Percentiles rank a stretch among this genome's conserved stretches.
Conservation (phyloP, 495 filamentous ascomycete genomes). For the Penicillium pulvis region DNA sequence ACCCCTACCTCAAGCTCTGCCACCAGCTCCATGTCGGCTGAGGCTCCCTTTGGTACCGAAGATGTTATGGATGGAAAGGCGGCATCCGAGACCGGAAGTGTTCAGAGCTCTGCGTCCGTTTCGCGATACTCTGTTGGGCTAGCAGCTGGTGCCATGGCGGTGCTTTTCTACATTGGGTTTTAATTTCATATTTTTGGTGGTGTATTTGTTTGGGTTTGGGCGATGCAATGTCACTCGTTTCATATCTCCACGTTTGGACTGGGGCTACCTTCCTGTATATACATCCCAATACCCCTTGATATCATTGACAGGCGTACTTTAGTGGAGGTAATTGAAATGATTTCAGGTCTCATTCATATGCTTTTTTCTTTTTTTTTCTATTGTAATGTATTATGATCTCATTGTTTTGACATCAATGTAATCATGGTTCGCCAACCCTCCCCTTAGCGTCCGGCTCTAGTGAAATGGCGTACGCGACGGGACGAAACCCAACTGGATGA, state of each 20-base stretch:
- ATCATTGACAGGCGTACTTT: conserved; percentile 18
- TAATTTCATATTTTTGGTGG: not conserved
- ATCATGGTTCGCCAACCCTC: not conserved
- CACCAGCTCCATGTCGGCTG: conserved; percentile 11
- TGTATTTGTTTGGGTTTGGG: conserved; percentile 5
- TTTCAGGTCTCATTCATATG: not conserved
- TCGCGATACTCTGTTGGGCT: conserved; percentile 19
- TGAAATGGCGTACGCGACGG: not conserved
- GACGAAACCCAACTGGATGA: not conserved
- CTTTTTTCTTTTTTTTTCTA: not conserved
- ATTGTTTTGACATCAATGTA: not conserved
- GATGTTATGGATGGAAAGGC: conserved; percentile 15
- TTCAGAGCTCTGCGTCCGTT: conserved; percentile 23
- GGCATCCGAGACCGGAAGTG: conserved; percentile 15
- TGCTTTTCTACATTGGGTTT: conserved; percentile 20
- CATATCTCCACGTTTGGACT: conserved; percentile 2
- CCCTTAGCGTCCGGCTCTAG: not conserved
- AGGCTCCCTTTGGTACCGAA: conserved; percentile 10
- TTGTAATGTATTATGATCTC: not conserved
- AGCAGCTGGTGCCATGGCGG: conserved; percentile 16
- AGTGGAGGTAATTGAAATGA: conserved; percentile 18
- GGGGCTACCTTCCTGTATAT: conserved; percentile 25
- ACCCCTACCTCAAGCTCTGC: conserved; percentile 16
- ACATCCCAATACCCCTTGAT: conserved; percentile 22
- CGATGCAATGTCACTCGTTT: conserved; percentile 7